Evolutionary conservation across 768 basidiomycete species (phyloP).

Genomic region (Amanita molliuscula): DNA sequence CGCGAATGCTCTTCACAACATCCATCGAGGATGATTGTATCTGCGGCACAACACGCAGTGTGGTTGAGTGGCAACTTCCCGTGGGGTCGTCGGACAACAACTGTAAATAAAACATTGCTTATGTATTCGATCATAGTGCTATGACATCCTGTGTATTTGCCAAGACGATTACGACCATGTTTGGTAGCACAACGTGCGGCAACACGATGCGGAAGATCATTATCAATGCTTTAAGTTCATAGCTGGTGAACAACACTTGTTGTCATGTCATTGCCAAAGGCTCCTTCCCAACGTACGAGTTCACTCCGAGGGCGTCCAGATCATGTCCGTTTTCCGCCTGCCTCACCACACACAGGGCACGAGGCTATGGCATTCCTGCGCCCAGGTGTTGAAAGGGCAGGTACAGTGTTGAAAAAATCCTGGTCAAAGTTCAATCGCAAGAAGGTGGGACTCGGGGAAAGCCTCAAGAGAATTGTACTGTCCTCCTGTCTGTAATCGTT

Average conservation of each 20-base stretch:
- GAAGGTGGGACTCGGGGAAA: constrained; percentile 31
- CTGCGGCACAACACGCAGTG: constrained; percentile 5
- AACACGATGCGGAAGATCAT: neutral
- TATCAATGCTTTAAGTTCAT: neutral
- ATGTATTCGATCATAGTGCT: neutral
- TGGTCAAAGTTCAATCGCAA: constrained; percentile 36
- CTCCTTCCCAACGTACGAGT: neutral
- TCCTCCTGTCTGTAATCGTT: constrained; percentile 38
- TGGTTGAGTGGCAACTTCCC: constrained; percentile 8
- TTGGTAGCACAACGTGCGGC: neutral
- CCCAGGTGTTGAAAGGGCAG: neutral
- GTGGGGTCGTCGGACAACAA: constrained; percentile 1
- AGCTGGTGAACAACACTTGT: too few relatives aligned
- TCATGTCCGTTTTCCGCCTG: neutral
- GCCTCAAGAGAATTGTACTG: constrained; percentile 32
- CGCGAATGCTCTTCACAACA: constrained; percentile 41
- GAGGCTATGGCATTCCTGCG: neutral
- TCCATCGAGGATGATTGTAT: constrained; percentile 34
- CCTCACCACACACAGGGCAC: neutral
- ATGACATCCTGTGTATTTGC: neutral
- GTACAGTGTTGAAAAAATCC: constrained; percentile 19
- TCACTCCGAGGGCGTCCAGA: neutral
- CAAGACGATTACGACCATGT: neutral
- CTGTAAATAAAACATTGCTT: neutral
- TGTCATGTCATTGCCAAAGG: neutral